phyloP scores from a whole-genome alignment of 1,139 yeast species.

The Fermentozyma sake region DNA sequence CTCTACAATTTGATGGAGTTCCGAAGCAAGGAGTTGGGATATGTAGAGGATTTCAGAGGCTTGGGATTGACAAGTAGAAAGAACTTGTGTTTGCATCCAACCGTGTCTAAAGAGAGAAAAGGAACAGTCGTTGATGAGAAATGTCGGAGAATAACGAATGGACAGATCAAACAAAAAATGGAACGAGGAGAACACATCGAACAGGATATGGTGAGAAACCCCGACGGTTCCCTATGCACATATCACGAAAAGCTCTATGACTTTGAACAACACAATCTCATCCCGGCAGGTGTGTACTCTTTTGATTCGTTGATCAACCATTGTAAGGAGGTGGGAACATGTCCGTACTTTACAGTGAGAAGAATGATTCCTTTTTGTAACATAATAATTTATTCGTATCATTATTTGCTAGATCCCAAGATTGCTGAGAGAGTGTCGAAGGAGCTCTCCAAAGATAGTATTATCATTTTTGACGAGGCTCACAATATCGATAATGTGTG shows the following conservation, averaged over 20 bases:
- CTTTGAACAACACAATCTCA: slow-evolving; percentile 77
- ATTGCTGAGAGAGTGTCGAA: slow-evolving; percentile 93
- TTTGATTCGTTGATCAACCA: slow-evolving; percentile 77
- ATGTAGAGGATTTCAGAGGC: slow-evolving; percentile 84
- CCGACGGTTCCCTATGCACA: slow-evolving; percentile 55
- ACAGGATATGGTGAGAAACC: slow-evolving; percentile 10
- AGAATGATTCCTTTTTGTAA: slow-evolving; percentile 97
- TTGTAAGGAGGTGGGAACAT: slow-evolving; percentile 73
- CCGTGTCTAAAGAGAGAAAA: slow-evolving; percentile 79
- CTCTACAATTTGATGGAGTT: slow-evolving; percentile 83
- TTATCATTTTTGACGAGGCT: slow-evolving; percentile 95
- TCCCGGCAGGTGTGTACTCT: slow-evolving; percentile 92
- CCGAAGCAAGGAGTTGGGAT: slow-evolving; percentile 77
- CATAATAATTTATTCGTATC: slow-evolving; percentile 91
- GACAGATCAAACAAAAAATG: slow-evolving; percentile 68
- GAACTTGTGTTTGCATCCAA: slow-evolving; percentile 87
- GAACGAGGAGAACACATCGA: slow-evolving; percentile 54
- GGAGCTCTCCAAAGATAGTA: slow-evolving; percentile 88
- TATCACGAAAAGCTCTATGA: slow-evolving; percentile 87
- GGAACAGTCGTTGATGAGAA: slow-evolving; percentile 96
- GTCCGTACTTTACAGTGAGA: slow-evolving; percentile 97
- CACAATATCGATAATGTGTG: slow-evolving; percentile 98
- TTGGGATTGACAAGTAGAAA: slow-evolving; percentile 92
- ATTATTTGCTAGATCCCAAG: slow-evolving; percentile 91
- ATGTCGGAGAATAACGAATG: slow-evolving; percentile 91